Base-by-base conservation (phyloP, 1,284 basidiomycete genomes). In the Ustilago trichophora region DNA sequence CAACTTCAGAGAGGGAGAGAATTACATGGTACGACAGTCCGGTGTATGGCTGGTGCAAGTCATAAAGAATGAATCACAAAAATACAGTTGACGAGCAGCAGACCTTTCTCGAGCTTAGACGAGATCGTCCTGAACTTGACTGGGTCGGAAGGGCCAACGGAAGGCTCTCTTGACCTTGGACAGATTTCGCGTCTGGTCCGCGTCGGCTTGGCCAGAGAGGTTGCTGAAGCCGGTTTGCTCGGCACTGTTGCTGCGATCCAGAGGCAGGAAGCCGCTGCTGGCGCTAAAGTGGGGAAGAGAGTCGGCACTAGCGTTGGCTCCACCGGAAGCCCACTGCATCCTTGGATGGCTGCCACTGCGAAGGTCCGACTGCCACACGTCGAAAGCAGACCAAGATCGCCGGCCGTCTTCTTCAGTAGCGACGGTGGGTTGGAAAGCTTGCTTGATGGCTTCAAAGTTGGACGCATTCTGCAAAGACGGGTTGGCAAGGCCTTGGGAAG, bases 331-430 rank as follows among this genome's bases (percentile, higher is more conserved):
- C 58, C 58, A 62, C 16, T 58, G 58, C 45, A 38, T 48, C 22
- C 31, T 38, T 25, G 53, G 54, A 29, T 40, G 53, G 19, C 47
- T 34, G 32, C 47, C 63, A 13, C 47, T 56, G 19, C 53, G 53
- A 16, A 69, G 51, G 32, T 64, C 60, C 27, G 66, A 69, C 15
- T 69, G 66, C 73, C 73, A 75, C 15, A 70, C 51, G 42, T 75
- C 73, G 31, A 75, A 75, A 12, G 73, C 72, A 10, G 67, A 72
- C 73, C 73, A 75, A 2, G 73, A 75, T 34, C 68, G 57, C 31
- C 72, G 47, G 7, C 72, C 73, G 19, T 75, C 72, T 19, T 75
- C 73, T 18, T 75, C 73, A 27, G 66, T 56, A 4, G 63, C 51
- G 16, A 54, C 26, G 19, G 55, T 65, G 15, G 73, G 55, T 42